Percentiles rank a stretch among this genome's conserved stretches.
Conservation (phyloP, 2,329 filamentous ascomycete genomes). For the Endothia cerciana region DNA sequence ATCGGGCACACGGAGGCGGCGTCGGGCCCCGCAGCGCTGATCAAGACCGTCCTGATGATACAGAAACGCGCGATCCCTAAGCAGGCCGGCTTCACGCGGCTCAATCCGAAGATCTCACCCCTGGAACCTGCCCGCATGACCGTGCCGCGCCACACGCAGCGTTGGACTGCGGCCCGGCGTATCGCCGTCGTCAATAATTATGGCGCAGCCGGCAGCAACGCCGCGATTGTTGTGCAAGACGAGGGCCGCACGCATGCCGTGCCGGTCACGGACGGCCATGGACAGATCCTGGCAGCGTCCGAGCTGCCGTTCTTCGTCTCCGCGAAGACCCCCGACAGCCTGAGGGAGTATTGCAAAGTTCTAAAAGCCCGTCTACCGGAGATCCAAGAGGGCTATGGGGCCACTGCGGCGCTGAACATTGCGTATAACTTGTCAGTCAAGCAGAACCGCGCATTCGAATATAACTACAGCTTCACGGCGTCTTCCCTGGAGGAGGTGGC, state of each 20-base stretch:
- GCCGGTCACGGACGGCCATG: neutral
- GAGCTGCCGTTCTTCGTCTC: conserved; percentile 23
- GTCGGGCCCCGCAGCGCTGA: conserved; percentile 38
- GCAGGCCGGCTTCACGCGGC: conserved; percentile 32
- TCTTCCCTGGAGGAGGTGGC: neutral
- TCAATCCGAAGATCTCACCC: conserved; percentile 37
- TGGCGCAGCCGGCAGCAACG: conserved; percentile 43
- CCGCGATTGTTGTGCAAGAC: conserved; percentile 32
- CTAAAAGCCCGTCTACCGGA: neutral
- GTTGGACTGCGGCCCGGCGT: conserved; percentile 32
- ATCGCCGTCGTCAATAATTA: conserved; percentile 42
- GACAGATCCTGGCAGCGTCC: neutral
- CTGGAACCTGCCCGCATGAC: conserved; percentile 28
- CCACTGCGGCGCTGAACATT: neutral
- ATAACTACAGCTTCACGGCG: neutral
- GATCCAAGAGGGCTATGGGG: neutral
- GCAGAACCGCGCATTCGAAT: neutral
- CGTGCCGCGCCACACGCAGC: conserved; percentile 32
- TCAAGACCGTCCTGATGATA: conserved; percentile 42
- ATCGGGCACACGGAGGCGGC: conserved; percentile 38
- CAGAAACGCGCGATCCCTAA: conserved; percentile 34
- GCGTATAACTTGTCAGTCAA: conserved; percentile 13
- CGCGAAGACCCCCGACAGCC: conserved; percentile 30
- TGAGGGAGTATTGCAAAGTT: conserved; percentile 8
- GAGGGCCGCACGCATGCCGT: neutral